These are phyloP conservation scores for Barbarea vulgaris DNA, from an alignment of 345 rosid species.

Conservation along the genomic window DNA sequence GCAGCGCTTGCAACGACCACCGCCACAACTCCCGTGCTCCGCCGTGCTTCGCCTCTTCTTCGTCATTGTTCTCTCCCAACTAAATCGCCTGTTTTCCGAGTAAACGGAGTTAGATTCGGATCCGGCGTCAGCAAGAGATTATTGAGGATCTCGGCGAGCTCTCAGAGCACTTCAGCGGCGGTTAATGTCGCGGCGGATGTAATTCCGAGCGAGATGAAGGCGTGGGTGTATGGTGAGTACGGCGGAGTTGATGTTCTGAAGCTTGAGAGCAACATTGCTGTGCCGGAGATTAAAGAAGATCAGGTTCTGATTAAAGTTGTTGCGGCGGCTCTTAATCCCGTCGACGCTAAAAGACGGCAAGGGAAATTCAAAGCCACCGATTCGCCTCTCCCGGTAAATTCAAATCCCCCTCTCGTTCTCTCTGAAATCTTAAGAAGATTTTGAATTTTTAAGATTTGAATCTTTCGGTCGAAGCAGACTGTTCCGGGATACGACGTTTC, in stretches of 20 bases:
- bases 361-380: slow-evolving; percentile 97
- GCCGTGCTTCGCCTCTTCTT: slow-evolving; percentile 32
- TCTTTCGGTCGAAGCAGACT: slow-evolving; percentile 53
- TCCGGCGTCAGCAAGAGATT: neutral
- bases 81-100: slow-evolving; percentile 13
- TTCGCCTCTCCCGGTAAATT: slow-evolving; percentile 78
- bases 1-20: slow-evolving; percentile 47
- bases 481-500: slow-evolving; percentile 96
- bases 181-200: slow-evolving; percentile 44
- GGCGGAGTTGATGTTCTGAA: slow-evolving; percentile 86
- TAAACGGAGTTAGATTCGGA: slow-evolving; percentile 16
- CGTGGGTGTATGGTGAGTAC: slow-evolving; percentile 79
- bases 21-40: slow-evolving; percentile 46
- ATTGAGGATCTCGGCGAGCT: slow-evolving; percentile 53
- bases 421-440: neutral
- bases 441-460: neutral
- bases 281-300: slow-evolving; percentile 78
- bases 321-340: slow-evolving; percentile 94
- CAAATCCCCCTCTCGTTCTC: neutral
- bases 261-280: slow-evolving; percentile 65
- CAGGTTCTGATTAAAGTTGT: slow-evolving; percentile 83
- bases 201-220: slow-evolving; percentile 76
- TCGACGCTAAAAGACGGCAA: slow-evolving; percentile 79
- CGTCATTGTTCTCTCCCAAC: neutral
- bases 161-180: slow-evolving; percentile 58